phyloP scores from a whole-genome alignment of 2,329 filamentous ascomycete genomes.

The Colletotrichum eleusines region DNA sequence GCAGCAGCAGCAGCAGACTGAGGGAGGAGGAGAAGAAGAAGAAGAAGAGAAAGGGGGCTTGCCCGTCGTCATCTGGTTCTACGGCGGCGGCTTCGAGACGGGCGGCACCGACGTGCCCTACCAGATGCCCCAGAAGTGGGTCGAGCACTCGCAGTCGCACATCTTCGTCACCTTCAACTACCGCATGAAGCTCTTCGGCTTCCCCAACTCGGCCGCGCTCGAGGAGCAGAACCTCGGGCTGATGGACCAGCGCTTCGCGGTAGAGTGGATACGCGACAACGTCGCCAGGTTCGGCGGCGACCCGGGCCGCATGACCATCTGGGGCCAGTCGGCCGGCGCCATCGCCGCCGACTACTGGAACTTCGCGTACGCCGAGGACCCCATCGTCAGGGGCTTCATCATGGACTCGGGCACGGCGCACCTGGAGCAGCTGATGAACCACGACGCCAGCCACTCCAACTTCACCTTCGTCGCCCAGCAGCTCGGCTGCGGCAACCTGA shows the following conservation, averaged over 20 bases:
- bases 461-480: conserved; percentile 55
- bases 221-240: conserved; percentile 60
- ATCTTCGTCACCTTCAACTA: conserved; percentile 51
- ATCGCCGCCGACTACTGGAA: conserved; percentile 54
- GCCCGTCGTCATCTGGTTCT: conserved; percentile 44
- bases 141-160: conserved; percentile 47
- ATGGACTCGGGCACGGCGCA: conserved; percentile 51
- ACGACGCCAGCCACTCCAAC: conserved; percentile 52
- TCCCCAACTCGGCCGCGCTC: conserved; percentile 48
- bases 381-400: conserved; percentile 55
- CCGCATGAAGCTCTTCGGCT: conserved; percentile 49
- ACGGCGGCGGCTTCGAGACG: conserved; percentile 47
- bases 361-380: conserved; percentile 57
- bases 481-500: conserved; percentile 52
- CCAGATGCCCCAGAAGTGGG: conserved; percentile 47
- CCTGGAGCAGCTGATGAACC: conserved; percentile 48
- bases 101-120: conserved; percentile 48
- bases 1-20: background rate
- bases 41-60: conserved; percentile 8
- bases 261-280: conserved; percentile 65
- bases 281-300: conserved; percentile 65
- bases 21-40: background rate
- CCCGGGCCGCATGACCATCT: conserved; percentile 57
- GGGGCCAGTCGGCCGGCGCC: conserved; percentile 62
- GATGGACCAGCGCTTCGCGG: conserved; percentile 64